Base-by-base conservation (phyloP, 192 early-diverging fungal genomes). In the Coemansia sp. region DNA sequence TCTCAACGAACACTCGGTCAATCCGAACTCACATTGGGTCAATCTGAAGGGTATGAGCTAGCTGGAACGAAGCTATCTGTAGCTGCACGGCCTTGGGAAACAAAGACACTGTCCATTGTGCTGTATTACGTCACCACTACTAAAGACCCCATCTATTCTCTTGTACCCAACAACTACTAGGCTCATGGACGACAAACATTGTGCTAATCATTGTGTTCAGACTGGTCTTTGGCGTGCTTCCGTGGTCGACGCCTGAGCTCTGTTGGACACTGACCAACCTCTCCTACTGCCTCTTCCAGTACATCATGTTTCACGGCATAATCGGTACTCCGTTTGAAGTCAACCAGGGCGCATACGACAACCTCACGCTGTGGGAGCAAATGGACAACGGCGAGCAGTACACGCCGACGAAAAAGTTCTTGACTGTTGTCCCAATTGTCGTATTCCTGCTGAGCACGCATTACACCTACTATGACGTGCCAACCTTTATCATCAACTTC, bases 221-320 rank as follows among this genome's bases (percentile, higher is more conserved):
- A 71, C 72, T 93, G 20, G 70, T 91, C 14, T 89, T 95, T 64
- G 86, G 89, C 23, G 86, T 92, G 35, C 87, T 99, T 70, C 97
- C 97, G 21, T 92, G 93, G 66, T 89, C 97, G 35, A 89, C 92
- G 14, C 83, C 91, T 2, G 97, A 99, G 81, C 84, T 92, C 23
- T 90, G 94, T 68, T 99, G 97, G 97, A 99, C 97, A 5, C 79
- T 99, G 43, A 99, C 95, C 28, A 97, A 94, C 62, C 85, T 97
- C 43, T 77, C 84, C 28, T 99, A 93, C 86, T 95, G 95, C 71
- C 74, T 89, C 58, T 95, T 94, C 87, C 90, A 76, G 89, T 97
- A 95, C 80, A 85, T 99, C 68, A 95, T 97, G 93, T 99, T 99
- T 77, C 97, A 99, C 79, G 92, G 93, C 85, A 88, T 99, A 55